Evolutionary conservation across 352 stramenopile genomes (phyloP), one percentile per base, ranked within the genome.

Genomic region (Phytophthora capsici): DNA sequence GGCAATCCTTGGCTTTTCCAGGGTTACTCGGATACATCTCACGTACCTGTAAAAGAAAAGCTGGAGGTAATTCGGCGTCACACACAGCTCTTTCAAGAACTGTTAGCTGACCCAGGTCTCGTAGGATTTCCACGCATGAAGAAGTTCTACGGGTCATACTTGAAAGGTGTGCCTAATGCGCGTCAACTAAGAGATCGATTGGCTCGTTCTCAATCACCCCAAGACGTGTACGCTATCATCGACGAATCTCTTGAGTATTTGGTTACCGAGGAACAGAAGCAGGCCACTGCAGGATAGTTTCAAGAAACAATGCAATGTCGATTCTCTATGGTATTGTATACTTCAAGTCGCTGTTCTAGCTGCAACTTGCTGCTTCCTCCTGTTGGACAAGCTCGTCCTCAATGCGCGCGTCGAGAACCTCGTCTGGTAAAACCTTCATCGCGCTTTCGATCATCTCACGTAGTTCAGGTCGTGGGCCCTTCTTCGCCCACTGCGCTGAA

Each of bases 1-100:
- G 86, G 84, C 13, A 95, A 92, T 44, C 84, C 86, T 46, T 92
- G 84, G 86, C 76, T 95, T 17, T 95, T 95, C 17, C 79, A 90
- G 53, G 81, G 86, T 14, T 77, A 83, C 32, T 43, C 62, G 0
- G 78, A 87, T 51, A 88, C 75, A 1, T 76, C 73, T 17, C 78
- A 90, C 60, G 63, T 91, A 13, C 37, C 77, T 23, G 46, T 86
- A 4, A 64, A 75, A 19, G 80, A 86, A 19, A 86, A 82, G 26
- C 62, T 92, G 16, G 64, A 82, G 20, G 82, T 90, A 16, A 79
- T 94, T 20, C 66, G 75, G 10, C 73, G 69, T 8, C 86, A 94
- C 56, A 92, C 84, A 2, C 60, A 88, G 53, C 83, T 90, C 56
- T 94, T 88, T 55, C 77, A 91, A 50, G 65, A 82, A 22, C 57